A percentile compares a stretch with the other conserved stretches of the same genome.
These are phyloP conservation scores for Fusarium solani-melongenae DNA, from an alignment of 2,329 filamentous ascomycete genomes.

Conservation along the genomic window DNA sequence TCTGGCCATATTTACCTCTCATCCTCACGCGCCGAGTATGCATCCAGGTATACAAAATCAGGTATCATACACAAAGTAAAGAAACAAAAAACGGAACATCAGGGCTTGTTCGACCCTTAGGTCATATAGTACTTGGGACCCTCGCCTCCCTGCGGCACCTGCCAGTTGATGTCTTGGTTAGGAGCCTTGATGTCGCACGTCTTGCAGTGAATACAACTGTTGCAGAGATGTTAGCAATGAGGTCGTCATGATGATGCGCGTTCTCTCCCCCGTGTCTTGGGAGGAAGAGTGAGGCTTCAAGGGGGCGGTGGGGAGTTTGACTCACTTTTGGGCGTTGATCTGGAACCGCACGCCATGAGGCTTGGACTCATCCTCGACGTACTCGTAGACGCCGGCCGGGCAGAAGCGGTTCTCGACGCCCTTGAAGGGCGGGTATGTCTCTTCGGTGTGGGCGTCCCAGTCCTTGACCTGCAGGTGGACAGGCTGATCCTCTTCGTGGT, in stretches of 20 bases:
- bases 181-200: conserved; percentile 99
- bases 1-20: conserved; percentile 10
- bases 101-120: conserved; percentile 40
- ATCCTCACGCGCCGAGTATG: conserved; percentile 34
- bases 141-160: conserved; percentile 91
- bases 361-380: conserved; percentile 91
- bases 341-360: conserved; percentile 92
- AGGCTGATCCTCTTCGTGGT: conserved; percentile 98
- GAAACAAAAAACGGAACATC: not conserved
- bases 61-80: conserved; percentile 43
- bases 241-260: not conserved
- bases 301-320: conserved; percentile 40
- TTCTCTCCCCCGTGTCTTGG: not conserved
- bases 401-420: conserved; percentile 97
- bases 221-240: conserved; percentile 16
- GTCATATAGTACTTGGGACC: conserved; percentile 79
- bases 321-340: conserved; percentile 97
- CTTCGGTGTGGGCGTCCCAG: conserved; percentile 89
- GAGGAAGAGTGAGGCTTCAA: not conserved
- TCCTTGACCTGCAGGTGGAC: conserved; percentile 95
- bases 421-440: conserved; percentile 88
- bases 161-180: conserved; percentile 96
- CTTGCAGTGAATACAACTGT: conserved; percentile 98
- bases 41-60: conserved; percentile 39
- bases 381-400: conserved; percentile 97